phyloP scores from a whole-genome alignment of 2,329 filamentous ascomycete species.

The Paraphoma sp. region DNA sequence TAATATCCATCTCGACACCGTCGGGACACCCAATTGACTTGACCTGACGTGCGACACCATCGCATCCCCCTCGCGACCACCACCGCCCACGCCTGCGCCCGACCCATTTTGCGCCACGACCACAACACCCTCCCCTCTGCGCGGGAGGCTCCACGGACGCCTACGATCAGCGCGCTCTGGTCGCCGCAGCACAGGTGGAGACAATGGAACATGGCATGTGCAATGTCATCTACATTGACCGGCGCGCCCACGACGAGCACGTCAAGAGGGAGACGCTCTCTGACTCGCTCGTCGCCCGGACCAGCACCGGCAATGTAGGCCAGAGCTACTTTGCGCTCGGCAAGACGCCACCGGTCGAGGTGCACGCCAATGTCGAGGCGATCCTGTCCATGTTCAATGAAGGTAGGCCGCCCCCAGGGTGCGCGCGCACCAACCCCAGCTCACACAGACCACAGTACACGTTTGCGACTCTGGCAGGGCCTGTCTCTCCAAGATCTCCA shows the following conservation, averaged over 20 bases:
- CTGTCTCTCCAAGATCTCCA: slow-evolving; percentile 45
- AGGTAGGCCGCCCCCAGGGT: slow-evolving; percentile 36
- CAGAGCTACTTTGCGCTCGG: slow-evolving; percentile 45
- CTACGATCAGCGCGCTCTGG: slow-evolving; percentile 38
- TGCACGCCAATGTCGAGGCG: slow-evolving; percentile 48
- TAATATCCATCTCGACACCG: slow-evolving; percentile 10
- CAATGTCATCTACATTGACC: slow-evolving; percentile 54
- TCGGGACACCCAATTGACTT: slow-evolving; percentile 21
- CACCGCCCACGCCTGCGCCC: slow-evolving; percentile 5
- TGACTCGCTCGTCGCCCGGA: slow-evolving; percentile 40
- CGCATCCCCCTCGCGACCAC: slow-evolving; percentile 8
- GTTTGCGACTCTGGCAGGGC: slow-evolving; percentile 49
- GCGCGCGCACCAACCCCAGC: not conserved
- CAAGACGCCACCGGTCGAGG: slow-evolving; percentile 41
- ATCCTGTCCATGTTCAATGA: slow-evolving; percentile 51
- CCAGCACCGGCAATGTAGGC: slow-evolving; percentile 39
- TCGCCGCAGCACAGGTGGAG: slow-evolving; percentile 39
- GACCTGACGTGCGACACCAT: slow-evolving; percentile 9
- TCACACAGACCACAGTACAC: slow-evolving; percentile 42
- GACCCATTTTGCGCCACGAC: slow-evolving; percentile 27
- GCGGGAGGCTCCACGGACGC: slow-evolving; percentile 35
- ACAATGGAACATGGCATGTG: slow-evolving; percentile 54
- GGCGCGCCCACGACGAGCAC: slow-evolving; percentile 50
- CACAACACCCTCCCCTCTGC: slow-evolving; percentile 30
- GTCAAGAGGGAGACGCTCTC: slow-evolving; percentile 46